Evolutionary conservation across 75 land plant genomes (phyloP).

Genomic region (Pseudotsuga menziesii): DNA sequence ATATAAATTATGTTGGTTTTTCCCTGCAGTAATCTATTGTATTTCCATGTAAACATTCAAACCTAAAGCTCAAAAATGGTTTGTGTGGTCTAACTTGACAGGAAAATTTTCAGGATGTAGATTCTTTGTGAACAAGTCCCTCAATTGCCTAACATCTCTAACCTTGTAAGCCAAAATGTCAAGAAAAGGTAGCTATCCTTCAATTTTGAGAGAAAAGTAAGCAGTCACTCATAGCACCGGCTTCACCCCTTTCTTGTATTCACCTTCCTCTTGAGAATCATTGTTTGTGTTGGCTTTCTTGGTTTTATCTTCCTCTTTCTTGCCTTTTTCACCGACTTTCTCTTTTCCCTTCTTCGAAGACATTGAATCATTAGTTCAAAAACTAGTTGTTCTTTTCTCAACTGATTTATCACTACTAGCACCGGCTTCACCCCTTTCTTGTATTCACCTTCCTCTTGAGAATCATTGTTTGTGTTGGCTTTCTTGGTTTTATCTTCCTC

Average conservation of each 20-base stretch:
- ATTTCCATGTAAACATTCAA: not conserved
- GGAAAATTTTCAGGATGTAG: constrained; percentile 81
- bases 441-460: no score
- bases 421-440: no score
- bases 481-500: no score
- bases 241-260: constrained; percentile 52
- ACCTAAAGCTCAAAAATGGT: not conserved
- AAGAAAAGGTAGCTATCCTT: constrained; percentile 69
- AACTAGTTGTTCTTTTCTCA: not conserved
- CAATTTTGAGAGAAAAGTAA: constrained; percentile 70
- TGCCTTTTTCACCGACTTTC: constrained; percentile 21
- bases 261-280: constrained; percentile 52
- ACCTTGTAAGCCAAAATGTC: constrained; percentile 77
- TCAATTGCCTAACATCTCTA: constrained; percentile 62
- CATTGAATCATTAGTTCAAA: constrained; percentile 15
- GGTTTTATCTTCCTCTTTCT: constrained; percentile 39
- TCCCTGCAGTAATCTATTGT: not conserved
- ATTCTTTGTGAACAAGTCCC: constrained; percentile 80
- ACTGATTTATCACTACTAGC: no score
- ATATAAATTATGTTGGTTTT: not conserved
- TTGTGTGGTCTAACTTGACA: constrained; percentile 58
- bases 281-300: constrained; percentile 40
- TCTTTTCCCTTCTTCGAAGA: constrained; percentile 57
- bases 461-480: no score
- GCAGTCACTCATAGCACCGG: constrained; percentile 75